Evolutionary conservation across 202 grass and related monocot genomes (phyloP).

Genomic region (Musa balbisiana): DNA sequence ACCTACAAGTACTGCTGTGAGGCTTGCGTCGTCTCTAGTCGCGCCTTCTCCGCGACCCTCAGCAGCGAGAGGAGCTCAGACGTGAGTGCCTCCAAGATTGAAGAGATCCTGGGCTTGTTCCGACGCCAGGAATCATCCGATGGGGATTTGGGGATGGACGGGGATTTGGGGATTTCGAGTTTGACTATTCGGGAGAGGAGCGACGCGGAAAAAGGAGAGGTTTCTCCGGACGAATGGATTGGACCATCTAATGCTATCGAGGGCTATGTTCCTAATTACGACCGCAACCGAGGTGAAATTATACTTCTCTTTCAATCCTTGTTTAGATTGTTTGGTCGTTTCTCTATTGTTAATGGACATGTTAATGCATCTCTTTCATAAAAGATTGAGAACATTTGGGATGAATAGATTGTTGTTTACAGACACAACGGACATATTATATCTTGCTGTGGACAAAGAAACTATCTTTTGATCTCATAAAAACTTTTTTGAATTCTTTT

Average conservation of each 20-base stretch:
- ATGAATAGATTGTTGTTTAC: neutral
- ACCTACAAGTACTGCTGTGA: slow-evolving; percentile 70
- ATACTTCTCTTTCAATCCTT: neutral
- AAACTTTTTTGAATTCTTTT: neutral
- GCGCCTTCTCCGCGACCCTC: slow-evolving; percentile 40
- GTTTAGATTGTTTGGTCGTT: neutral
- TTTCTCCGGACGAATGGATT: slow-evolving; percentile 59
- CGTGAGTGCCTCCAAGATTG: slow-evolving; percentile 24
- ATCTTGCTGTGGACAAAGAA: neutral
- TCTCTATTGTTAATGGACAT: neutral
- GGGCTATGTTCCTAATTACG: slow-evolving; percentile 59
- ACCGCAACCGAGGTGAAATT: slow-evolving; percentile 28
- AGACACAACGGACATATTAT: neutral
- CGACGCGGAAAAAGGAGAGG: slow-evolving; percentile 29
- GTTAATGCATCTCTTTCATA: neutral
- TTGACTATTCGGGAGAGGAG: slow-evolving; percentile 58
- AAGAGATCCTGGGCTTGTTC: slow-evolving; percentile 43
- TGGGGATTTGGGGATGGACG: slow-evolving; percentile 29
- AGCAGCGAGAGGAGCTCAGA: slow-evolving; percentile 29
- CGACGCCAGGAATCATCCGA: neutral
- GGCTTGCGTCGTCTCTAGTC: slow-evolving; percentile 46
- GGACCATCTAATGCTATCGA: slow-evolving; percentile 65
- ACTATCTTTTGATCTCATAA: neutral
- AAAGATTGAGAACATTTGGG: neutral
- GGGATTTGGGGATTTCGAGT: slow-evolving; percentile 21